These are phyloP conservation scores for Ramalina intermedia DNA, from an alignment of 495 filamentous ascomycete genomes.

Conservation along the genomic window DNA sequence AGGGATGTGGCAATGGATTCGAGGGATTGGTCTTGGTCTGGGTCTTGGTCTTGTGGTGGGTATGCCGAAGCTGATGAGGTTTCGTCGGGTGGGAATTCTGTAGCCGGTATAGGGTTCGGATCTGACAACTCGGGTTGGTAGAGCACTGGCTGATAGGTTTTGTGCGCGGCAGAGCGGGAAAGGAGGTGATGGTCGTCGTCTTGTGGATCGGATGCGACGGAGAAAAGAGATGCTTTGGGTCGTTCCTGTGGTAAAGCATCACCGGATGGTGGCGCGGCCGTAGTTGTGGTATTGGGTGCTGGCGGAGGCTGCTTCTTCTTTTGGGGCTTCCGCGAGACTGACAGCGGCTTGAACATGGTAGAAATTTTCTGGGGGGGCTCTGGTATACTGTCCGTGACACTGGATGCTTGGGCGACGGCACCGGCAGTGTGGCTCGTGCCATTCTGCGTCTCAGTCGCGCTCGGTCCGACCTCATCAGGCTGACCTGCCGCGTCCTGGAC, in stretches of 20 bases:
- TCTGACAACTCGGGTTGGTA: constrained; percentile 22
- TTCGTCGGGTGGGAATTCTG: constrained; percentile 1
- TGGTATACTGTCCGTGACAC: constrained; percentile 8
- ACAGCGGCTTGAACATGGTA: constrained; percentile 78
- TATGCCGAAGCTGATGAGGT: neutral
- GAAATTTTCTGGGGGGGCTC: constrained; percentile 47
- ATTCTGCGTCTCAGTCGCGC: neutral
- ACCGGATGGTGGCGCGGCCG: constrained; percentile 5
- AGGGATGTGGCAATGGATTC: constrained; percentile 54
- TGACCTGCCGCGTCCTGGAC: constrained; percentile 8
- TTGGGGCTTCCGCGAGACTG: constrained; percentile 53
- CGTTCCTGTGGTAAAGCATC: constrained; percentile 10
- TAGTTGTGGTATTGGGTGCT: constrained; percentile 3
- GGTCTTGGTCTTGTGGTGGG: neutral
- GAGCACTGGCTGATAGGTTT: constrained; percentile 36
- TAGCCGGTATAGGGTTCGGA: constrained; percentile 12
- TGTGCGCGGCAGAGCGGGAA: constrained; percentile 6
- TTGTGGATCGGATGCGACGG: constrained; percentile 24
- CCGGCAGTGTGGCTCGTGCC: neutral
- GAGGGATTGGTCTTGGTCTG: constrained; percentile 30
- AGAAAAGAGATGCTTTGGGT: constrained; percentile 50
- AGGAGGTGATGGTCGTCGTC: constrained; percentile 8
- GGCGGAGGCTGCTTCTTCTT: constrained; percentile 44
- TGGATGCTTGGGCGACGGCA: neutral
- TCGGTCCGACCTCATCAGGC: neutral